Evolutionary conservation across 2,329 filamentous ascomycete species (phyloP), one percentile per base, ranked within the genome.

Genomic region (Raffaelea arxii): DNA sequence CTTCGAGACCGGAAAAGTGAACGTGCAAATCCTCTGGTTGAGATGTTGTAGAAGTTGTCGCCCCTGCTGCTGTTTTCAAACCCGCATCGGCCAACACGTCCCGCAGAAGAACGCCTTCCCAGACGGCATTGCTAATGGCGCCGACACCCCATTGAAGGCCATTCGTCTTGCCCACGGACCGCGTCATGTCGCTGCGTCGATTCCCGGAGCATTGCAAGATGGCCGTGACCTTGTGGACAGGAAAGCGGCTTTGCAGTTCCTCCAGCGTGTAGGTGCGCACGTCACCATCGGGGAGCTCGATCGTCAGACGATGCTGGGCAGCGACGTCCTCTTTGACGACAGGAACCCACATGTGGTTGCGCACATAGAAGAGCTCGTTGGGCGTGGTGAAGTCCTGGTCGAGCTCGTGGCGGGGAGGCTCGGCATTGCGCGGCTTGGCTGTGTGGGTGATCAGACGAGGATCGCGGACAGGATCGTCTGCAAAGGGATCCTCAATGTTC

Each of bases 331-430:
- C 61, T 4, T 61, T 55, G 2, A 75, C 58, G 6, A 62, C 60
- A 1, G 77, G 77, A 36, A 80, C 77, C 78, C 77, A 81, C 65
- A 81, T 77, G 60, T 81, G 77, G 54, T 81, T 78, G 19, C 77
- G 70, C 14, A 79, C 71, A 55, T 78, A 80, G 58, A 80, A 80
- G 1, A 77, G 62, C 25, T 70, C 64, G 37, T 71, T 74, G 4
- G 73, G 73, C 0, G 77, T 81, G 32, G 74, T 61, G 54, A 78
- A 82, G 2, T 67, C 60, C 12, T 64, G 61, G 18, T 62, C 62
- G 23, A 82, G 66, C 27, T 66, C 66, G 3, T 66, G 63, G 1
- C 58, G 60, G 0, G 78, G 77, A 1, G 77, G 77, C 55, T 82
- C 78, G 2, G 78, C 78, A 56, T 82, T 82, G 51, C 76, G 71